Conservation (phyloP, 345 rosid species). For the Reutealis trisperma region DNA sequence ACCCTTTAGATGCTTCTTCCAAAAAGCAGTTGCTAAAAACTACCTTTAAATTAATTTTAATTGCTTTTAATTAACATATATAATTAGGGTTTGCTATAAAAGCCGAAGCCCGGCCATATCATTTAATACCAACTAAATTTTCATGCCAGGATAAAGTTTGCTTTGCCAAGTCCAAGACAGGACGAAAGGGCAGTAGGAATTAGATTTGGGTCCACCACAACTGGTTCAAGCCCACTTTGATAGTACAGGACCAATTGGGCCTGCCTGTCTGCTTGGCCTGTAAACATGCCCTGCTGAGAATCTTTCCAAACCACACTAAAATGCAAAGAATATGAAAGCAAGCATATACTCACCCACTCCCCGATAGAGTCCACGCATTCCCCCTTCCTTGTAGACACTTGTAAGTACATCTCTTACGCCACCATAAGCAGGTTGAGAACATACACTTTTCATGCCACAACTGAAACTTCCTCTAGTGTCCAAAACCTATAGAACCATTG, state of each 20-base stretch:
- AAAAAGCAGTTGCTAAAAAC: not conserved
- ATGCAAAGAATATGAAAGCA: not conserved
- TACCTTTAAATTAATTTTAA: too few species aligned
- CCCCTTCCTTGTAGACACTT: conserved; percentile 79
- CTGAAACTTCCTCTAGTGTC: conserved; percentile 42
- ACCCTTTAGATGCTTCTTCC: not conserved
- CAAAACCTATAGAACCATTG: conserved; percentile 50
- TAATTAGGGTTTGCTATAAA: not conserved
- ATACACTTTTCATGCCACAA: conserved; percentile 39
- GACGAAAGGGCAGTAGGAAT: not conserved
- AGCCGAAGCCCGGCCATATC: not conserved
- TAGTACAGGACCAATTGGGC: not conserved
- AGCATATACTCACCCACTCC: conserved; percentile 70
- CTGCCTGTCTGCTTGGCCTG: not conserved
- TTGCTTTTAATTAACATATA: not conserved
- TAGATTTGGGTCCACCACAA: not conserved
- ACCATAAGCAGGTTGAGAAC: conserved; percentile 58
- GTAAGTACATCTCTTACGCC: conserved; percentile 77
- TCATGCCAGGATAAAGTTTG: not conserved
- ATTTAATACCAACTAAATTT: not conserved
- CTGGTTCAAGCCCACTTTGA: not conserved
- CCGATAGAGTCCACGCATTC: conserved; percentile 74
- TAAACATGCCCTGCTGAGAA: not conserved
- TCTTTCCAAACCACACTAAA: not conserved
- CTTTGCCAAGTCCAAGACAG: not conserved